Evolutionary conservation across 805 yeast species (phyloP).

Genomic region (Yamadazyma takamatsuzukensis): DNA sequence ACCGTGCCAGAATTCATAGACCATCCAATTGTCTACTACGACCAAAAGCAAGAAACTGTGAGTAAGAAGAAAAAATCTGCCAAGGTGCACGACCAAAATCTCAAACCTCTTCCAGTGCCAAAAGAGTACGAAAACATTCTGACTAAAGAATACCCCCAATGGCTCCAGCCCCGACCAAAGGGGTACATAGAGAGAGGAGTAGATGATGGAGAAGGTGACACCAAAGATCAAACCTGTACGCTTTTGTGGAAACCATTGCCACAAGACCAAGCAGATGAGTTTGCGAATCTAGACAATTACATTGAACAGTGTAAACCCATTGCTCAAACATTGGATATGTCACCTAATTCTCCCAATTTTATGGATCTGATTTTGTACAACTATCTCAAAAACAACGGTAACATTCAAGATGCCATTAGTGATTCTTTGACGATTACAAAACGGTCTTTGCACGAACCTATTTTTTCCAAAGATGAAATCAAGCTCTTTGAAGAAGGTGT

Average conservation of each 20-base stretch:
- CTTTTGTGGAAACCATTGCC: conserved; percentile 61
- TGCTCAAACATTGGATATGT: conserved; percentile 53
- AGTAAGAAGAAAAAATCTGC: conserved; percentile 15
- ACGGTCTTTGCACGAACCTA: conserved; percentile 69
- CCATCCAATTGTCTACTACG: conserved; percentile 67
- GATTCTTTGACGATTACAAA: conserved; percentile 49
- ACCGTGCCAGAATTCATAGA: conserved; percentile 53
- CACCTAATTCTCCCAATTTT: conserved; percentile 74
- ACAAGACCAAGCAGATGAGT: conserved; percentile 22
- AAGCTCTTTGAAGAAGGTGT: conserved; percentile 73
- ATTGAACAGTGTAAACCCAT: conserved; percentile 50
- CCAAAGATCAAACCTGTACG: conserved; percentile 50
- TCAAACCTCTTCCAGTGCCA: conserved; percentile 42
- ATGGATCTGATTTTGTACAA: conserved; percentile 66
- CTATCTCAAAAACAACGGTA: conserved; percentile 50
- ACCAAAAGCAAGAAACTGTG: conserved; percentile 17
- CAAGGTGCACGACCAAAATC: conserved; percentile 14
- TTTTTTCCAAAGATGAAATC: conserved; percentile 61
- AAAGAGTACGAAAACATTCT: conserved; percentile 37
- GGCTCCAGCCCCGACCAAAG: conserved; percentile 75
- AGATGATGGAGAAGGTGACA: conserved; percentile 47
- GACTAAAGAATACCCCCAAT: conserved; percentile 55
- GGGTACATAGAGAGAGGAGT: conserved; percentile 86
- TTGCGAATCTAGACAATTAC: conserved; percentile 47
- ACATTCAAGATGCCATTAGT: conserved; percentile 46